Conservation (phyloP, 2,329 filamentous ascomycete genomes). For the Epichloe coenophiala region DNA sequence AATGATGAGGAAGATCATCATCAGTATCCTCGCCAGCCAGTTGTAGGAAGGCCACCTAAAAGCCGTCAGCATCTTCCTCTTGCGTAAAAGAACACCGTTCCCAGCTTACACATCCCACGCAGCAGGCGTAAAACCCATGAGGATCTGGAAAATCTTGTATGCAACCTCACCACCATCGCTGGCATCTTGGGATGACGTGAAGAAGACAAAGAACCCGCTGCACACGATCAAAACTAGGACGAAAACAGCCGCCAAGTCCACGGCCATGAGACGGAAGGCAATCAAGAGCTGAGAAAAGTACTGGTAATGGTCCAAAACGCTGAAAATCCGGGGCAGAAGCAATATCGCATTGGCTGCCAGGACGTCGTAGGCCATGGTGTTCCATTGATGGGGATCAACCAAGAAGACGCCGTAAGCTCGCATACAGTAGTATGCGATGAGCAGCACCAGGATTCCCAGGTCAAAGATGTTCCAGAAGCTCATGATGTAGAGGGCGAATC, state of each 20-base stretch:
- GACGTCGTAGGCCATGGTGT: conserved; percentile 85
- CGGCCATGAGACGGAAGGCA: conserved; percentile 85
- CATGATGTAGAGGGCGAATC: conserved; percentile 92
- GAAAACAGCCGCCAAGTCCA: conserved; percentile 75
- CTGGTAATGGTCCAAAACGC: conserved; percentile 83
- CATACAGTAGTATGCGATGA: conserved; percentile 82
- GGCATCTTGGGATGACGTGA: conserved; percentile 64
- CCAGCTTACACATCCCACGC: conserved; percentile 69
- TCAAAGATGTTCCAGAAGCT: conserved; percentile 98
- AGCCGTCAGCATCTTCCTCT: neutral
- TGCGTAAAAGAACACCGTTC: neutral
- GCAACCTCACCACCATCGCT: conserved; percentile 63
- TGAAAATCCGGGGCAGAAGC: conserved; percentile 82
- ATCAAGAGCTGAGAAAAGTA: conserved; percentile 94
- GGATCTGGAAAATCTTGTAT: conserved; percentile 81
- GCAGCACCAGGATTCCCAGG: conserved; percentile 71
- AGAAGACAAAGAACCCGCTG: conserved; percentile 91
- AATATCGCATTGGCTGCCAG: conserved; percentile 82
- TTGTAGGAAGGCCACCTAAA: conserved; percentile 59
- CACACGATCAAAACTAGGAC: conserved; percentile 76
- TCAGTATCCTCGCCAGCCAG: conserved; percentile 57
- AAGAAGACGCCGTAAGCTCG: conserved; percentile 78
- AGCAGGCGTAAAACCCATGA: conserved; percentile 92
- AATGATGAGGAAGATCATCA: conserved; percentile 79
- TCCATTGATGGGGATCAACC: conserved; percentile 59